Percentiles rank a stretch among this genome's conserved stretches.
These are phyloP conservation scores for Pyrus hybrid DNA, from an alignment of 331 rosid genomes.

Conservation along the genomic window DNA sequence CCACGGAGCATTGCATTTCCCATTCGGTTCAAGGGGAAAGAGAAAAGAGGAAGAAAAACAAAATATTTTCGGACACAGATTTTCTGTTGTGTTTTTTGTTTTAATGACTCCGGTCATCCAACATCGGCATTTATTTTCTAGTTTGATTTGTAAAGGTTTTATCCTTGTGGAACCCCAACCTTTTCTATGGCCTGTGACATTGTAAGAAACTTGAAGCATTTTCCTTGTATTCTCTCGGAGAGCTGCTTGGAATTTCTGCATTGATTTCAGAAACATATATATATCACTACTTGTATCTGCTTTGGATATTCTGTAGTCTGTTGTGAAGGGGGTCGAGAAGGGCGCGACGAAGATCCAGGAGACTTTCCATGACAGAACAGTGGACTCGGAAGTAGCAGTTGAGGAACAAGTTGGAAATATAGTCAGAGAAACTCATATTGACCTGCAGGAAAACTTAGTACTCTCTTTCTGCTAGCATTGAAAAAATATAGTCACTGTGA, in stretches of 20 bases:
- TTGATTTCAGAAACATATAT: background rate
- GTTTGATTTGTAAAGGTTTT: constrained; percentile 38
- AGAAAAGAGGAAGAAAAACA: no score
- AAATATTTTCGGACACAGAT: background rate
- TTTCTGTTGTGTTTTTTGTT: background rate
- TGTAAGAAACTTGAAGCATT: constrained; percentile 88
- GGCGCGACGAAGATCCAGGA: constrained; percentile 71
- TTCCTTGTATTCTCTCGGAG: constrained; percentile 85
- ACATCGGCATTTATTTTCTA: background rate
- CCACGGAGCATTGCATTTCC: no score
- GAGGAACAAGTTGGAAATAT: constrained; percentile 24
- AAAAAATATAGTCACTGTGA: background rate
- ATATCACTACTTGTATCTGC: no score
- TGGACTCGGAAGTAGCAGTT: constrained; percentile 30
- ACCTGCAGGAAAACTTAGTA: background rate
- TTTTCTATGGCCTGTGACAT: constrained; percentile 81
- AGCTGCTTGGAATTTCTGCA: constrained; percentile 43
- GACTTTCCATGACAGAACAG: constrained; percentile 50
- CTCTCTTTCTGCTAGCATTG: background rate
- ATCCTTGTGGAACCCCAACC: constrained; percentile 55
- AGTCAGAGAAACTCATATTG: constrained; percentile 2
- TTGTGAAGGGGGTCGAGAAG: constrained; percentile 81
- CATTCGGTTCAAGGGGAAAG: no score
- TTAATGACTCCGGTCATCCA: background rate
- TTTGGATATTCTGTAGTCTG: background rate